These are phyloP conservation scores for Uromyces viciae-fabae DNA, from an alignment of 1,284 basidiomycete species.

Conservation along the genomic window DNA sequence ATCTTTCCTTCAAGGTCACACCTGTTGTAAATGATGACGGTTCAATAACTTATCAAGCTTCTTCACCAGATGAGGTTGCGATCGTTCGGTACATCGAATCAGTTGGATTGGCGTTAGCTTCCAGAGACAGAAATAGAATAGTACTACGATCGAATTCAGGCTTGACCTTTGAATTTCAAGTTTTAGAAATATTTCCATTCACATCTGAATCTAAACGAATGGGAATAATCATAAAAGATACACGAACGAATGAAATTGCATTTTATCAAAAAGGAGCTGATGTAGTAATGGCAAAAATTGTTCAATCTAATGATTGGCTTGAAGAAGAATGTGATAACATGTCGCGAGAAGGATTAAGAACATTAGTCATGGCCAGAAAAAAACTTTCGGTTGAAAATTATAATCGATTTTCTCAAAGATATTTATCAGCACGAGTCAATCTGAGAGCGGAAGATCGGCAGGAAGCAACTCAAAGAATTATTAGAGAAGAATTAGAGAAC, in stretches of 20 bases:
- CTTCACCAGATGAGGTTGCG: slow-evolving; percentile 96
- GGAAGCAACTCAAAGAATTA: slow-evolving; percentile 72
- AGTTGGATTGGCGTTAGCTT: slow-evolving; percentile 79
- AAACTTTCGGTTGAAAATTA: slow-evolving; percentile 69
- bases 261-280: slow-evolving; percentile 98
- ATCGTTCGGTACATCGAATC: slow-evolving; percentile 98
- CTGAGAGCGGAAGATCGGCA: slow-evolving; percentile 67
- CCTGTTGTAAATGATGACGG: slow-evolving; percentile 92
- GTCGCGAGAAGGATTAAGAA: slow-evolving; percentile 92
- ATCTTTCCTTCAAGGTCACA: slow-evolving; percentile 67
- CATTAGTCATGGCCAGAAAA: slow-evolving; percentile 85
- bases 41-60: slow-evolving; percentile 91
- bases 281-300: slow-evolving; percentile 90
- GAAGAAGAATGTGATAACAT: slow-evolving; percentile 99
- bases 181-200: slow-evolving; percentile 91
- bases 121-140: slow-evolving; percentile 82
- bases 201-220: slow-evolving; percentile 98
- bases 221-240: slow-evolving; percentile 90
- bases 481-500: slow-evolving; percentile 73
- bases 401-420: slow-evolving; percentile 68
- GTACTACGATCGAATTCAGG: slow-evolving; percentile 70
- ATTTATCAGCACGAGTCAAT: slow-evolving; percentile 72
- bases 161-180: slow-evolving; percentile 67
- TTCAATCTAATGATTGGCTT: slow-evolving; percentile 96
- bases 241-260: slow-evolving; percentile 68